Evolutionary conservation across 2,329 filamentous ascomycete genomes (phyloP).

Genomic region (Sporothrix inflata): DNA sequence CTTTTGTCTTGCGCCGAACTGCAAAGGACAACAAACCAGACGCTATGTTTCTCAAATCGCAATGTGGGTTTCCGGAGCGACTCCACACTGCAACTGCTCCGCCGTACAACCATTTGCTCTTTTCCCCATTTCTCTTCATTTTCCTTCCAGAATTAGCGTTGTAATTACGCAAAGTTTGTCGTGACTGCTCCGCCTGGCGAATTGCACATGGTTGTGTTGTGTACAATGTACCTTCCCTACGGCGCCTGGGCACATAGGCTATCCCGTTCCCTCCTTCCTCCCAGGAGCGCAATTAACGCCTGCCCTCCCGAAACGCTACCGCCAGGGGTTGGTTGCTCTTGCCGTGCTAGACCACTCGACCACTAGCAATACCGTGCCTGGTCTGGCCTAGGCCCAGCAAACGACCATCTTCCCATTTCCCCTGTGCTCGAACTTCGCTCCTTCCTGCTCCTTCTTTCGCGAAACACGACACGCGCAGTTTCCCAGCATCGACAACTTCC

Average conservation of each 20-base stretch:
- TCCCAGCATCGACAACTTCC: neutral
- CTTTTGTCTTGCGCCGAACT: neutral
- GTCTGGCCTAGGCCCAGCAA: slow-evolving; percentile 10
- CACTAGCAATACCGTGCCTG: slow-evolving; percentile 8
- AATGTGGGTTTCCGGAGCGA: slow-evolving; percentile 20
- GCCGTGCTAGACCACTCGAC: neutral
- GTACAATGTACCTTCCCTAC: slow-evolving; percentile 4
- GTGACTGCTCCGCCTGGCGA: slow-evolving; percentile 10
- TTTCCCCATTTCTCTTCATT: slow-evolving; percentile 14
- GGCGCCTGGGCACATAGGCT: slow-evolving; percentile 10
- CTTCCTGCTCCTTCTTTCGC: slow-evolving; percentile 13
- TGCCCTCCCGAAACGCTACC: slow-evolving; percentile 22
- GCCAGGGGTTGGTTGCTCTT: slow-evolving; percentile 22
- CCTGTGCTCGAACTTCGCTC: slow-evolving; percentile 1
- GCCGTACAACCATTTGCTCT: slow-evolving; percentile 16
- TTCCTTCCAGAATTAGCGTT: slow-evolving; percentile 19
- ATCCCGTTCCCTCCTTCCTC: slow-evolving; percentile 21
- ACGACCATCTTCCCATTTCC: slow-evolving; percentile 5
- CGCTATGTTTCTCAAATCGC: neutral
- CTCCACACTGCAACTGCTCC: slow-evolving; percentile 4
- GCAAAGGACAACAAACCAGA: slow-evolving; percentile 8
- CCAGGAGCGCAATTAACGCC: slow-evolving; percentile 13
- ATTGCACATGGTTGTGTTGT: slow-evolving; percentile 12
- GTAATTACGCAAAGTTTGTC: slow-evolving; percentile 14
- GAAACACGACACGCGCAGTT: slow-evolving; percentile 10